Evolutionary conservation across 345 rosid genomes (phyloP).

Genomic region (Hibiscus tridactylites): DNA sequence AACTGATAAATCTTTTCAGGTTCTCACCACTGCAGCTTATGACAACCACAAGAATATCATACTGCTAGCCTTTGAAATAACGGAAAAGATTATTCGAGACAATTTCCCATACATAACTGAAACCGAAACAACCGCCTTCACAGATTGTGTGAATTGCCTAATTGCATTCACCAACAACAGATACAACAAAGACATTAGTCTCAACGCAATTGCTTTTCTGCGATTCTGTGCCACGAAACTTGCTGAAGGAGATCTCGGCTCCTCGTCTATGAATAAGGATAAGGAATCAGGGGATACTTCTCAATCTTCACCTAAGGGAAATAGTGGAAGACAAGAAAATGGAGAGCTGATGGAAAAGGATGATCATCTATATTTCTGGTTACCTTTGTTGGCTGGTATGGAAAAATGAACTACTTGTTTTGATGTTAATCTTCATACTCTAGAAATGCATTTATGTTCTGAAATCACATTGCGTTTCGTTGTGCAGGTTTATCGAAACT

Average conservation of each 20-base stretch:
- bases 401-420: conserved; percentile 15
- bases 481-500: conserved; percentile 91
- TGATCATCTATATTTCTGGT: conserved; percentile 90
- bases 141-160: conserved; percentile 72
- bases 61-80: conserved; percentile 85
- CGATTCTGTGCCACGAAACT: no score
- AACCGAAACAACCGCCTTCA: conserved; percentile 96
- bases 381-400: conserved; percentile 91
- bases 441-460: conserved; percentile 1
- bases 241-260: no score
- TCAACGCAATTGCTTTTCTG: no score
- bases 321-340: conserved; percentile 49
- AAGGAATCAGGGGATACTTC: conserved; percentile 52
- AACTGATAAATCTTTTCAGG: conserved; percentile 40
- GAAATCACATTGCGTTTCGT: conserved; percentile 1
- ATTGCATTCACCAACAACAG: no score
- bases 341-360: conserved; percentile 60
- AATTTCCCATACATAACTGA: conserved; percentile 96
- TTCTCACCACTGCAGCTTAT: conserved; percentile 96
- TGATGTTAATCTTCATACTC: background rate
- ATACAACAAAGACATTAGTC: no score
- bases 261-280: conserved; percentile 42
- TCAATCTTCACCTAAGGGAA: conserved; percentile 47
- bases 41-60: conserved; percentile 97
- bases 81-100: conserved; percentile 89